phyloP scores from a whole-genome alignment of 2,329 filamentous ascomycete species.

The Talaromyces sp. region DNA sequence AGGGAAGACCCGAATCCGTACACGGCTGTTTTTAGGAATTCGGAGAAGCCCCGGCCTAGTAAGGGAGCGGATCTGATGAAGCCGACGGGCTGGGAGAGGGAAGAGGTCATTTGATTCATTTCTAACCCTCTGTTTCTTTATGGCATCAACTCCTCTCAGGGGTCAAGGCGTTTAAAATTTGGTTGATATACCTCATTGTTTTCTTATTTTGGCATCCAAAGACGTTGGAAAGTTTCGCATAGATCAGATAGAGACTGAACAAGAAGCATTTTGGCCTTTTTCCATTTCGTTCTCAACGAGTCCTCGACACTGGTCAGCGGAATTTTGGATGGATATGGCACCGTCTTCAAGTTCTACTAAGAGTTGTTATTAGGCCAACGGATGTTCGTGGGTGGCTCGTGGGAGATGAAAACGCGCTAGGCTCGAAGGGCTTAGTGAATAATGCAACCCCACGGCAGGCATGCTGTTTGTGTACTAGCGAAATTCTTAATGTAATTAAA shows the following conservation, averaged over 20 bases:
- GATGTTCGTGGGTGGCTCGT: too few species aligned
- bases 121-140: background rate
- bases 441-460: background rate
- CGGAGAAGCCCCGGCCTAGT: slow-evolving; percentile 62
- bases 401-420: background rate
- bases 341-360: background rate
- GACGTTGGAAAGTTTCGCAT: background rate
- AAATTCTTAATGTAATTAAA: slow-evolving; percentile 7
- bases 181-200: background rate
- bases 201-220: background rate
- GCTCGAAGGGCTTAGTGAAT: background rate
- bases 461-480: slow-evolving; percentile 5
- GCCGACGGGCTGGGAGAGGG: slow-evolving; percentile 74
- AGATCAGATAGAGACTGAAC: background rate
- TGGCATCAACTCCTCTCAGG: background rate
- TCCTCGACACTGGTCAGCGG: background rate
- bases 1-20: slow-evolving; percentile 89
- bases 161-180: background rate
- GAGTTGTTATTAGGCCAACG: background rate
- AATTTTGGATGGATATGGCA: background rate
- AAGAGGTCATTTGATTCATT: slow-evolving; percentile 64
- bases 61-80: slow-evolving; percentile 64
- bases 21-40: slow-evolving; percentile 74
- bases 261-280: background rate
- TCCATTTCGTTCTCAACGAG: background rate